Conservation (phyloP, 1,284 basidiomycete species). For the Phellopilus nigrolimitatus region DNA sequence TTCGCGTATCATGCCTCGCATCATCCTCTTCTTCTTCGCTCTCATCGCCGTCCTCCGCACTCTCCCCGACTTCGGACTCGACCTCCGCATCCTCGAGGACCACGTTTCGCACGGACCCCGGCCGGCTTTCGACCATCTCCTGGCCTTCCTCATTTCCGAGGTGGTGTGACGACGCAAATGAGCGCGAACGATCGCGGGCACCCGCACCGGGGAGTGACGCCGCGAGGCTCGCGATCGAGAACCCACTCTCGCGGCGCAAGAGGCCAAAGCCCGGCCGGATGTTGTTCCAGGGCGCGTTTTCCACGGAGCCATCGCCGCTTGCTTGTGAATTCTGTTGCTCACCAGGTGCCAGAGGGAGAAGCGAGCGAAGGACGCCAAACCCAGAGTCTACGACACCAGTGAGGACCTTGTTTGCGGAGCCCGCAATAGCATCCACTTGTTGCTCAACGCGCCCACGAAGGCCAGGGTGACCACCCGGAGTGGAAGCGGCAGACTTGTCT, state of each 20-base stretch:
- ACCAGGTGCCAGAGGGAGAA: slow-evolving; percentile 37
- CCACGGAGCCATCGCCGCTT: slow-evolving; percentile 23
- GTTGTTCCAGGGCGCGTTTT: slow-evolving; percentile 35
- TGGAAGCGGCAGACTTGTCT: slow-evolving; percentile 28
- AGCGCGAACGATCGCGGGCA: slow-evolving; percentile 26
- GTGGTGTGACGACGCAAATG: slow-evolving; percentile 26
- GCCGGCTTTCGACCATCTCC: slow-evolving; percentile 57
- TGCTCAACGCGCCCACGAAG: slow-evolving; percentile 76
- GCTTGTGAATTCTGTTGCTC: slow-evolving; percentile 28
- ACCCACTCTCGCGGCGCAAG: slow-evolving; percentile 66
- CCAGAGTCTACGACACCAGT: slow-evolving; percentile 82
- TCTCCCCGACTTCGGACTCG: slow-evolving; percentile 31
- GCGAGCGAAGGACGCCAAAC: slow-evolving; percentile 72
- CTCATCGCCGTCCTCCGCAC: slow-evolving; percentile 24
- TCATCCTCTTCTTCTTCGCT: slow-evolving; percentile 38
- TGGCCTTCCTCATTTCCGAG: slow-evolving; percentile 48
- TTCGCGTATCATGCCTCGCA: slow-evolving; percentile 51
- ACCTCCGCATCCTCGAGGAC: slow-evolving; percentile 28
- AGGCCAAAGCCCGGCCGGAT: slow-evolving; percentile 54
- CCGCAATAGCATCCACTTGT: slow-evolving; percentile 78
- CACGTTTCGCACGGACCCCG: slow-evolving; percentile 45
- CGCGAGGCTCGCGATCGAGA: slow-evolving; percentile 77
- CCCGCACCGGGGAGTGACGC: slow-evolving; percentile 51
- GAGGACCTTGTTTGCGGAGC: slow-evolving; percentile 81
- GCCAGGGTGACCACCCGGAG: slow-evolving; percentile 34